Conservation (phyloP, 2,329 filamentous ascomycete species). For the Clarireedia sp. region DNA sequence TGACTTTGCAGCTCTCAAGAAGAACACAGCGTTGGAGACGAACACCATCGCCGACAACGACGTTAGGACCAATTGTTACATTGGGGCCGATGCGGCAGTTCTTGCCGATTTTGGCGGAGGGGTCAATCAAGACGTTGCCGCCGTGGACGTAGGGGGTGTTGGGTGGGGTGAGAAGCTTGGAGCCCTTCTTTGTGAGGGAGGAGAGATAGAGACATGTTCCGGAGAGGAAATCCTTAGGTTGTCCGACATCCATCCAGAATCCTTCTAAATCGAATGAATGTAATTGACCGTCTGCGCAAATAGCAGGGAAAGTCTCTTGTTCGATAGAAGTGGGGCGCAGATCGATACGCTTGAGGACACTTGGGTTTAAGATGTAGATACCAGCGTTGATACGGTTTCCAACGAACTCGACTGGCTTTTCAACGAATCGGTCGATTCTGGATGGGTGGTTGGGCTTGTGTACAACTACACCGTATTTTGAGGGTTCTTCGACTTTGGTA, state of each 20-base stretch:
- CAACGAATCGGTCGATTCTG: conserved; percentile 95
- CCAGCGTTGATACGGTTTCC: conserved; percentile 98
- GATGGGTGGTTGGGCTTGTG: conserved; percentile 89
- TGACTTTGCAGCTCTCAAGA: conserved; percentile 83
- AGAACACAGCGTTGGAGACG: conserved; percentile 89
- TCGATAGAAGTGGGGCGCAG: conserved; percentile 95
- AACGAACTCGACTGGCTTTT: conserved; percentile 98
- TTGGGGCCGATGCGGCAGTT: conserved; percentile 98
- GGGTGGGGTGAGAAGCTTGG: conserved; percentile 69
- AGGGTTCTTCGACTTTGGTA: conserved; percentile 97
- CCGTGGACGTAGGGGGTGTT: conserved; percentile 78
- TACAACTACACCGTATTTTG: conserved; percentile 97
- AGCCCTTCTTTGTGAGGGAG: conserved; percentile 81
- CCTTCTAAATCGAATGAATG: conserved; percentile 96
- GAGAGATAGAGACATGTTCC: conserved; percentile 95
- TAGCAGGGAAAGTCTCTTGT: conserved; percentile 96
- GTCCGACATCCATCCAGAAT: conserved; percentile 99
- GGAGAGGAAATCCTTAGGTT: conserved; percentile 96
- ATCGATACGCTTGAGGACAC: conserved; percentile 83
- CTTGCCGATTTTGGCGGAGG: conserved; percentile 90
- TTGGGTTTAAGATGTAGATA: conserved; percentile 96
- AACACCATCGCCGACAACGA: conserved; percentile 88
- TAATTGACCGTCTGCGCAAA: conserved; percentile 79
- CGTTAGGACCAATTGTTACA: conserved; percentile 88
- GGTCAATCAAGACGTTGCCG: conserved; percentile 92